phyloP scores from a whole-genome alignment of 176 grass and related monocot genomes.

The Areca catechu region DNA sequence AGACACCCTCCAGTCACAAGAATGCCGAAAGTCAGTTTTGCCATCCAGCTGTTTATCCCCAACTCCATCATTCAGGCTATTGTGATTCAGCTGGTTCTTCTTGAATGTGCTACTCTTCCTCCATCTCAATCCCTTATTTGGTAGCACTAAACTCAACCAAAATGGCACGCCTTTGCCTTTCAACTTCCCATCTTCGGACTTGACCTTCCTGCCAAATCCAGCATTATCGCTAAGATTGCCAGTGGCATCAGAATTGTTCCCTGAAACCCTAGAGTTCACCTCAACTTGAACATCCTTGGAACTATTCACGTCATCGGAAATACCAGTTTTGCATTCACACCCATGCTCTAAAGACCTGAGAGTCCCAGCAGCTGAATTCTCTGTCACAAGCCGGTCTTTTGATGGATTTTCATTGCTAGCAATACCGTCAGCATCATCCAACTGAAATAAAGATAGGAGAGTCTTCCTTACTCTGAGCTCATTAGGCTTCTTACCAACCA shows the following conservation, averaged over 20 bases:
- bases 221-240: background rate
- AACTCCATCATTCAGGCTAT: background rate
- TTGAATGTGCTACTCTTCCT: conserved; percentile 4
- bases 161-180: conserved; percentile 36
- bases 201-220: background rate
- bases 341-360: background rate
- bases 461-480: conserved; percentile 51
- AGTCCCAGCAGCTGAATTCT: background rate
- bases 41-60: conserved; percentile 22
- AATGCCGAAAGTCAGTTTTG: conserved; percentile 41
- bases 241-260: conserved; percentile 1
- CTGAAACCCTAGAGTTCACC: conserved; percentile 8
- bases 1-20: conserved; percentile 46
- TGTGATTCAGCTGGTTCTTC: conserved; percentile 14
- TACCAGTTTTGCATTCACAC: background rate
- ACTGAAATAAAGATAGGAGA: conserved; percentile 79
- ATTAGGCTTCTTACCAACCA: conserved; percentile 3
- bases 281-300: conserved; percentile 3
- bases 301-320: background rate
- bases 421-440: conserved; percentile 46
- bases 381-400: background rate
- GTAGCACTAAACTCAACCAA: conserved; percentile 53
- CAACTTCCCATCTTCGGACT: conserved; percentile 4
- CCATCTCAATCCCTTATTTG: conserved; percentile 30
- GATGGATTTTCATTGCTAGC: background rate